Base-by-base conservation (phyloP, 495 filamentous ascomycete genomes). In the Pyronema omphalodes region DNA sequence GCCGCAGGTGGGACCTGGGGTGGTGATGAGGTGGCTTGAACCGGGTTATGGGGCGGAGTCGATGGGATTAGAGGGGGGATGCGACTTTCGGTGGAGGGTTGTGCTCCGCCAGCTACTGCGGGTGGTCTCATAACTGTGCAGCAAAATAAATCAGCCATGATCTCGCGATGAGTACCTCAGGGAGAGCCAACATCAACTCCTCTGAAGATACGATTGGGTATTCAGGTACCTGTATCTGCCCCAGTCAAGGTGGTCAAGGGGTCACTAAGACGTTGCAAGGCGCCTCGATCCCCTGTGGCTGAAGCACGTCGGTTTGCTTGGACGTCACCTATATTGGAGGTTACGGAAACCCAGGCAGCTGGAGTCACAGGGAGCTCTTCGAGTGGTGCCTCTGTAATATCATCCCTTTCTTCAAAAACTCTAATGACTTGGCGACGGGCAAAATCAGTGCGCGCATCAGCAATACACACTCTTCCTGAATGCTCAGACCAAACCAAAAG, bases 401-500 rank as follows among this genome's bases (percentile, higher is more conserved):
- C 59, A 37, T 65, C 57, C 43, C 60, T 62, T 19, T 61, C 62
- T 29, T 57, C 58, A 19, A 66, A 55, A 37, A 66, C 45, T 46
- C 65, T 59, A 29, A 66, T 56, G 35, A 84, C 75, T 64, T 98
- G 91, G 35, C 84, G 78, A 29, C 80, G 79, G 18, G 73, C 68
- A 56, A 93, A 86, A 17, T 80, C 78, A 55, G 77, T 79, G 18
- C 91, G 81, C 18, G 88, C 69, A 70, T 98, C 91, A 3, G 83
- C 83, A 44, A 96, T 72, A 9, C 87, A 88, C 36, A 89, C 75
- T 58, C 83, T 76, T 7, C 86, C 88, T 56, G 80, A 81, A 57
- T 93, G 82, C 68, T 98, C 91, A 17, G 87, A 78, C 88, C 89
- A 95, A 19, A 93, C 83, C 36, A 98, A 73, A 12, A 98, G 76